A percentile compares a stretch with the other conserved stretches of the same genome.
These are phyloP conservation scores for Gastrolobium bilobum DNA, from an alignment of 306 rosid genomes.

Conservation along the genomic window DNA sequence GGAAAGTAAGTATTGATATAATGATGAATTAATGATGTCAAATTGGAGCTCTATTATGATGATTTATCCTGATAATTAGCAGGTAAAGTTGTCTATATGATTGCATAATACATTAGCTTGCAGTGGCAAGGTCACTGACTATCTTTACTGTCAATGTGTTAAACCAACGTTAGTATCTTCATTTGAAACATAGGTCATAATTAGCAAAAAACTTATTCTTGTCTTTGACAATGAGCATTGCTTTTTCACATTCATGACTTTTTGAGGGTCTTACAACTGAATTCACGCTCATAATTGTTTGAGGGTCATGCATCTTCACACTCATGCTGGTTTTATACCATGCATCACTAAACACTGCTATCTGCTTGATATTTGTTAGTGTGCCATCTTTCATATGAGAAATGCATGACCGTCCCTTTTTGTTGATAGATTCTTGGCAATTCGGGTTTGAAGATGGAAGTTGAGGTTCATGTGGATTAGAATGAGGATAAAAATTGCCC, in stretches of 20 bases:
- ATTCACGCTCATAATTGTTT: slow-evolving; percentile 30
- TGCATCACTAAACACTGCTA: slow-evolving; percentile 27
- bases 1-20: not conserved
- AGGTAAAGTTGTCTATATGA: not conserved
- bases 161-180: slow-evolving; percentile 31
- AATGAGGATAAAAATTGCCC: slow-evolving; percentile 17
- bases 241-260: slow-evolving; percentile 35
- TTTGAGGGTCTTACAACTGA: slow-evolving; percentile 39
- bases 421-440: slow-evolving; percentile 70
- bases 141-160: not conserved
- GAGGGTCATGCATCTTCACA: slow-evolving; percentile 30
- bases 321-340: slow-evolving; percentile 3
- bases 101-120: slow-evolving; percentile 19
- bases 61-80: not conserved
- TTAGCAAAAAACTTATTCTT: slow-evolving; percentile 23
- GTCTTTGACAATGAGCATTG: not conserved
- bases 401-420: slow-evolving; percentile 38
- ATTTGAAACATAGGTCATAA: slow-evolving; percentile 33
- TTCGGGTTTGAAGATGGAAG: slow-evolving; percentile 77
- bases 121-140: slow-evolving; percentile 9
- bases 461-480: slow-evolving; percentile 76
- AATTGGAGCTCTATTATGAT: slow-evolving; percentile 34
- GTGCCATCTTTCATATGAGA: slow-evolving; percentile 35
- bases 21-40: slow-evolving; percentile 30
- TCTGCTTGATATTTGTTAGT: slow-evolving; percentile 38